These are phyloP conservation scores for Huntiella bhutanensis DNA, from an alignment of 2,329 filamentous ascomycete species.

Conservation along the genomic window DNA sequence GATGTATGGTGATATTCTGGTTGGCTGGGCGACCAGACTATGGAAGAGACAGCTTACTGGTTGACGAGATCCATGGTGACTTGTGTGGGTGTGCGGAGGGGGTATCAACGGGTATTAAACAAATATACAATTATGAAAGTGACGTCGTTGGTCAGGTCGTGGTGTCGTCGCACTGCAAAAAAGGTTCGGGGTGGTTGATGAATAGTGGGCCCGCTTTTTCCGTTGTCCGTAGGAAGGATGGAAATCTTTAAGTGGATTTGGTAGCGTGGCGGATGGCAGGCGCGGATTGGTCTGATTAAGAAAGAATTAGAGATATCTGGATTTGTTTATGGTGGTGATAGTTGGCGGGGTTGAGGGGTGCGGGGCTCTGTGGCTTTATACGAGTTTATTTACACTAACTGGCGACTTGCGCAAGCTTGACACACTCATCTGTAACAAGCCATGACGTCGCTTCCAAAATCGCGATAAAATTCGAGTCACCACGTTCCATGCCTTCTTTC, in stretches of 20 bases:
- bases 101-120: not conserved
- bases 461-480: not conserved
- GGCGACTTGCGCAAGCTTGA: not conserved
- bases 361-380: not conserved
- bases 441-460: not conserved
- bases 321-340: not conserved
- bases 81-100: not conserved
- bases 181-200: not conserved
- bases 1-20: not conserved
- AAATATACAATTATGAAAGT: not conserved
- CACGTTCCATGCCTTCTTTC: not conserved
- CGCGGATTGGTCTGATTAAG: not conserved
- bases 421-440: not conserved
- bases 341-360: not conserved
- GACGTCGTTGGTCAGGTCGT: not conserved
- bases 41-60: constrained; percentile 25
- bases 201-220: not conserved
- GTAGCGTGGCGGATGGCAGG: not conserved
- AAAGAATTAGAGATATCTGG: too few relatives aligned
- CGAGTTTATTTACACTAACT: not conserved
- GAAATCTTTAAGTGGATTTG: not conserved
- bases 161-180: not conserved
- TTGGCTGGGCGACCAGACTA: not conserved
- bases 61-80: constrained; percentile 40
- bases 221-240: not conserved